Base-by-base conservation (phyloP, 1,139 yeast species). In the Ogataea hybrid region DNA sequence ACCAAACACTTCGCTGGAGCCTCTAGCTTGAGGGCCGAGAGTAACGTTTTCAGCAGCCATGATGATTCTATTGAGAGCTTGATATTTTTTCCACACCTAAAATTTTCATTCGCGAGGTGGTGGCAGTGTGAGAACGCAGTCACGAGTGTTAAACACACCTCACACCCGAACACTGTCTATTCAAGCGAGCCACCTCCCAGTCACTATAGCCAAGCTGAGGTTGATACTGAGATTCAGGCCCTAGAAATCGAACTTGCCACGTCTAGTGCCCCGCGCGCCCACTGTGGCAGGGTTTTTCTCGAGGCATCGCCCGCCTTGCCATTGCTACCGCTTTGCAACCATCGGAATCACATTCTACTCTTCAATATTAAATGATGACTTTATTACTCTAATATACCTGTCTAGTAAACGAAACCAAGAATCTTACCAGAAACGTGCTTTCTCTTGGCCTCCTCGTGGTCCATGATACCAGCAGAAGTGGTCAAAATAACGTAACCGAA, bases 371-470 rank as follows among this genome's bases (percentile, higher is more conserved):
- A n/a, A 2, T 18, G 9, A 33, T 22, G 32, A 28, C 34, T 28
- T 35, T 41, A 23, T 42, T 28, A 28, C 33, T 31, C 29, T 28
- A 17, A 35, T 25, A 17, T 41, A 31, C 25, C 28, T 14, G 28
- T 38, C 69, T 83, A 87, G 81, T 89, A 89, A 56, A 89, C 96
- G 74, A 85, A 89, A 64, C 97, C 97, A 66, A 89, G 81, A 68
- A 89, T 84, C 79, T 89, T 89, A 71, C 97, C 97, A 61, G 96
- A 88, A 63, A 89, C 97, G 75, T 90, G 97, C 88, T 90, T 90
- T 83, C 97, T 85, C 84, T 96, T 88, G 65, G 97, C 97, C 79
- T 90, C 97, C 78, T 90, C 97, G 79, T 90, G 97, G 80, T 90
- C 97, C 96, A 90, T 88, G 65, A 90, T 90, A 75, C 97, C 97